phyloP scores from a whole-genome alignment of 495 filamentous ascomycete genomes.

The Penicillium longicatenatum region DNA sequence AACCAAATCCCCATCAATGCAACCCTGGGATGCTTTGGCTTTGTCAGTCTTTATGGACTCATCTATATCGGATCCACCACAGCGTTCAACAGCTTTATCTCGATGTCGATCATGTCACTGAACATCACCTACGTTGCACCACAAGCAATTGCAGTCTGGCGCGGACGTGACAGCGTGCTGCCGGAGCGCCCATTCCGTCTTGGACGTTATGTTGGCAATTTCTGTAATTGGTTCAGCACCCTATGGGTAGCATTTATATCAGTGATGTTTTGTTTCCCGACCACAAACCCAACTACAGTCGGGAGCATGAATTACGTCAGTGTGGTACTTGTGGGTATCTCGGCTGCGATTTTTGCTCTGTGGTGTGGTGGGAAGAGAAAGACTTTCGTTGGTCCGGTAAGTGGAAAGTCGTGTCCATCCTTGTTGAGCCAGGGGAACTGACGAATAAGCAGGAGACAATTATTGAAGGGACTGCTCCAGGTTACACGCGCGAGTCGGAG shows the following conservation, averaged over 20 bases:
- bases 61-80: slow-evolving; percentile 31
- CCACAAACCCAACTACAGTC: neutral
- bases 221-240: neutral
- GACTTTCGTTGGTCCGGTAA: neutral
- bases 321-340: slow-evolving; percentile 1
- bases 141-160: slow-evolving; percentile 20
- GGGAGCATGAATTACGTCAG: neutral
- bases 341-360: neutral
- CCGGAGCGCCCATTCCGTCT: neutral
- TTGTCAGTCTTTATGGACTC: slow-evolving; percentile 24
- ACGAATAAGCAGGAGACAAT: neutral
- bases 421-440: neutral
- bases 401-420: neutral
- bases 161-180: slow-evolving; percentile 1
- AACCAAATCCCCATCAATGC: slow-evolving; percentile 16
- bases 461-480: neutral
- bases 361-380: slow-evolving; percentile 2
- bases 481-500: neutral
- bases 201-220: neutral
- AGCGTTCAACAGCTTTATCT: slow-evolving; percentile 30
- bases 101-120: slow-evolving; percentile 22
- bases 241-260: neutral
- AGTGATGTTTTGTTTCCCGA: slow-evolving; percentile 1
- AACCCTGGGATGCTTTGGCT: slow-evolving; percentile 4
- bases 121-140: slow-evolving; percentile 23